Evolutionary conservation across 2,329 filamentous ascomycete genomes (phyloP), one percentile per base, ranked within the genome.

Genomic region (Talaromyces sp.): DNA sequence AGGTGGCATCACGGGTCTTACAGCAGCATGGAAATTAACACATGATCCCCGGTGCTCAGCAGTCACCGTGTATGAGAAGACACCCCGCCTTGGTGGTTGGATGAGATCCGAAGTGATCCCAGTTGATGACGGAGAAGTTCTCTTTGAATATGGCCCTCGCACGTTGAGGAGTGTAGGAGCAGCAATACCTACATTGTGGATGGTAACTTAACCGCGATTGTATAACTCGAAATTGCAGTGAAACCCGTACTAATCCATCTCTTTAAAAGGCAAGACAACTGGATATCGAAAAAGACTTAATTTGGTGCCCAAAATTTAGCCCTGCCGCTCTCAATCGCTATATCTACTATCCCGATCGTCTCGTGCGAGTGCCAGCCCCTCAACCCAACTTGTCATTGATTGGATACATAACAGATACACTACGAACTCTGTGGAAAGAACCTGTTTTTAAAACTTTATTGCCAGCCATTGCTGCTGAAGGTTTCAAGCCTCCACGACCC

Each of bases 331-430:
- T 70, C 49, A 87, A 87, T 67, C 88, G 91, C 56, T 97, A 87
- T 72, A 78, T 97, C 54, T 97, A 94, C 80, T 96, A 95, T 66
- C 90, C 90, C 2, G 89, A 96, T 69, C 89, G 86, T 65, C 82
- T 94, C 27, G 87, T 91, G 48, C 78, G 79, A 20, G 72, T 89
- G 65, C 85, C 86, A 7, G 73, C 74, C 8, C 77, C 73, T 0
- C 62, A 71, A 16, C 65, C 68, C 41, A 53, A 64, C 2, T 49
- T 53, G 14, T 56, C 63, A 4, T 8, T 47, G 3, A 14, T 66
- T 16, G 49, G 56, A 3, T 67, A 69, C 40, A 14, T 80, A 0
- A 54, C 66, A 4, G 58, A 69, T 6, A 63, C 64, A 49, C 6
- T 71, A 13, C 58, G 63, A 51, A 68, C 67, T 42, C 2, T 83